Evolutionary conservation across 257 asterid genomes (phyloP), one percentile per base, ranked within the genome.

Genomic region (Penstemon davidsonii): DNA sequence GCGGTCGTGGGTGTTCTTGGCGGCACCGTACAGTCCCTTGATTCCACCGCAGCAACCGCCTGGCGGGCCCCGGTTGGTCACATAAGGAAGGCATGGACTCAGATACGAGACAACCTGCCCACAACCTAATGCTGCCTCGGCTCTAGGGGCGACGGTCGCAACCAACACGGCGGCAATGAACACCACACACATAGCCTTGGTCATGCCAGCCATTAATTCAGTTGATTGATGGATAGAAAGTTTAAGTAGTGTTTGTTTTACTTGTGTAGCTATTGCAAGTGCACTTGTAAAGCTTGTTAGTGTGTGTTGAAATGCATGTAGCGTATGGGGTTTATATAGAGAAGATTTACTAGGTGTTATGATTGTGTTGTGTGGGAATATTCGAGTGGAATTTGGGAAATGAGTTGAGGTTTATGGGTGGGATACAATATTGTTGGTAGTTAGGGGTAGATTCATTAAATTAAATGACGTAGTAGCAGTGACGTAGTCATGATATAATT

Each of bases 31-130:
- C 4, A 86, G 83, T 0, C 44, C 8, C 69, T 11, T 43, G 1
- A 86, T 76, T 0, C 89, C 92, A 1, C 7, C 4, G 73, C 92
- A 86, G 81, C 92, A 86, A 0, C 5, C 4, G 1, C 83, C 82
- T 4, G 68, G 10, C 2, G 77, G 72, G 1, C 79, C 82, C 0
- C 7, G 59, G 52, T 10, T 15, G 19, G 70, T 73, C 68, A 83
- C 81, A 57, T 86, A 86, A 4, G 66, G 45, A 3, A 83, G 43
- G 78, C 92, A 86, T 0, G 80, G 55, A 0, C 11, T 4, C 66
- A 86, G n/a, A 33, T 11, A 50, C 0, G n/a, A 1, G 3, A 66
- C 18, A 19, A 83, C 89, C 2, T n/a, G 5, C n/a, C 68, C 66
- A 58, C 92, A 86, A 1, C 61, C 3, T 9, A 85, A 0, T 13